These are phyloP conservation scores for Debaryomycetaceae sp. DNA, from an alignment of 1,139 yeast genomes.

Conservation along the genomic window DNA sequence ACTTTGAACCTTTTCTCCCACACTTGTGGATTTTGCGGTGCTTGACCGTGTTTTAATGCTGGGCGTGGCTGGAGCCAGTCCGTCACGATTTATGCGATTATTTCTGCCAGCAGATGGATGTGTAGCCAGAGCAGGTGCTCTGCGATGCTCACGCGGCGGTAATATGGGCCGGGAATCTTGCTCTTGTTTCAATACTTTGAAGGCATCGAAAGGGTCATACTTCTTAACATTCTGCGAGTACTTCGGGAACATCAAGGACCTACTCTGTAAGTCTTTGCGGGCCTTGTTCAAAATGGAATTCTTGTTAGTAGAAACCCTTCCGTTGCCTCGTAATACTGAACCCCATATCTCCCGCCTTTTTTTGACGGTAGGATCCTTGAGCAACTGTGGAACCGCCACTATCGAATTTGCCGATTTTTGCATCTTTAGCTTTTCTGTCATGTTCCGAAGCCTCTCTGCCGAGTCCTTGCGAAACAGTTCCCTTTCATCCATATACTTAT, in stretches of 20 bases:
- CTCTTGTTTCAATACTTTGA: slow-evolving; percentile 7
- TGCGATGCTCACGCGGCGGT: slow-evolving; percentile 1
- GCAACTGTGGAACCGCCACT: slow-evolving; percentile 33
- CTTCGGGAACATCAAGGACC: slow-evolving; percentile 33
- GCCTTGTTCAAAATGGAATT: slow-evolving; percentile 37
- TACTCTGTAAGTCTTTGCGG: slow-evolving; percentile 27
- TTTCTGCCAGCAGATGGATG: background rate
- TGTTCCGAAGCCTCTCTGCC: slow-evolving; percentile 44
- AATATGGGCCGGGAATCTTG: background rate
- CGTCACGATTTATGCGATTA: slow-evolving; percentile 1
- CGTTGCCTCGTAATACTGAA: slow-evolving; percentile 7
- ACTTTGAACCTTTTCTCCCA: background rate
- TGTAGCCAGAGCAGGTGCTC: background rate
- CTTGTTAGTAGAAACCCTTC: slow-evolving; percentile 9
- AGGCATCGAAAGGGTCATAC: slow-evolving; percentile 27
- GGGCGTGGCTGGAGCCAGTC: background rate
- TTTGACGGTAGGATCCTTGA: slow-evolving; percentile 39
- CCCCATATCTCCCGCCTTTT: slow-evolving; percentile 12
- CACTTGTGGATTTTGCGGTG: background rate
- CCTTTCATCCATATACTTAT: slow-evolving; percentile 42
- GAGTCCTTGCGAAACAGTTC: slow-evolving; percentile 47
- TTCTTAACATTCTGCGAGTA: slow-evolving; percentile 8
- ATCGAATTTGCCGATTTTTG: slow-evolving; percentile 49
- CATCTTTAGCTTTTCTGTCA: slow-evolving; percentile 38
- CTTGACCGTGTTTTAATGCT: background rate